Conservation (phyloP, 2,329 filamentous ascomycete species). For the Pseudocercospora macadamiae region DNA sequence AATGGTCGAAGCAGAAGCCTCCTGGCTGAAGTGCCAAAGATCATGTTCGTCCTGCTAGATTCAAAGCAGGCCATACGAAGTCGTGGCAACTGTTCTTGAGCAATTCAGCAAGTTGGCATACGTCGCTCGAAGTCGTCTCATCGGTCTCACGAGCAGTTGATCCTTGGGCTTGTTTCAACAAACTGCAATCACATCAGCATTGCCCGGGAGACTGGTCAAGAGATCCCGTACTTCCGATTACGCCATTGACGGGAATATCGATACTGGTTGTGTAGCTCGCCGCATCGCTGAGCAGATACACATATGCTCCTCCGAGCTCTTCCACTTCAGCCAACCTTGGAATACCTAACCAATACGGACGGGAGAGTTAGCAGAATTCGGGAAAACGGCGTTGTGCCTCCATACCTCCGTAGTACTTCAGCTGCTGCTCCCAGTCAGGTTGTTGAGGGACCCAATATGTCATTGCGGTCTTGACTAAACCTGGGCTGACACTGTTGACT, state of each 20-base stretch:
- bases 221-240: slow-evolving; percentile 30
- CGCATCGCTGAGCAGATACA: slow-evolving; percentile 23
- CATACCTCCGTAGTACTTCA: slow-evolving; percentile 17
- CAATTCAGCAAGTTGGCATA: too few relatives aligned
- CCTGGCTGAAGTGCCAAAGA: background rate
- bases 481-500: slow-evolving; percentile 16
- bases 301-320: slow-evolving; percentile 16
- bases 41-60: background rate
- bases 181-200: slow-evolving; percentile 3
- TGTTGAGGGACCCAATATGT: slow-evolving; percentile 40
- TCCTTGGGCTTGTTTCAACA: background rate
- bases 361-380: background rate
- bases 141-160: background rate
- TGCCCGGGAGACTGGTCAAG: background rate
- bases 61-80: too few relatives aligned
- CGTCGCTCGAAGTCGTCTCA: background rate
- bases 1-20: slow-evolving; percentile 28
- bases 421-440: slow-evolving; percentile 31
- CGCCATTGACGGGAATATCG: slow-evolving; percentile 23
- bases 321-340: slow-evolving; percentile 38
- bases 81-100: too few relatives aligned
- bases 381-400: background rate
- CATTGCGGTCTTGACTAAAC: slow-evolving; percentile 19
- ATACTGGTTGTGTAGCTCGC: slow-evolving; percentile 24
- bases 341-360: background rate